Percentiles rank a stretch among this genome's conserved stretches.
Evolutionary conservation across 2,329 filamentous ascomycete genomes (phyloP).

Genomic region (Mycosphaerella arachidis): DNA sequence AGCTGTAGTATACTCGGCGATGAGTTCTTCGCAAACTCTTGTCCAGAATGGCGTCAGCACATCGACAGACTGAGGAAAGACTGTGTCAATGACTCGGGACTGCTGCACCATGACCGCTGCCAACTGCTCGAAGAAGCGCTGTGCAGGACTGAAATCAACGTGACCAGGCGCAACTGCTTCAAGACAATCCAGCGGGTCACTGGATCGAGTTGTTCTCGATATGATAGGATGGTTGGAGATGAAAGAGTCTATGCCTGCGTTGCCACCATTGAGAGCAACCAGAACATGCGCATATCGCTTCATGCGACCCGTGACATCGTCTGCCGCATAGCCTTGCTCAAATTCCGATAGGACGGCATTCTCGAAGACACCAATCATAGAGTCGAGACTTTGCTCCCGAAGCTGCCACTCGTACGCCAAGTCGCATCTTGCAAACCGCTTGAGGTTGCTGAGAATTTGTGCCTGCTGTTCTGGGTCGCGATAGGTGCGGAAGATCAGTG

Average conservation of each 20-base stretch:
- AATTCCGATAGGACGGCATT: conserved; percentile 88
- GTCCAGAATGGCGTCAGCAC: conserved; percentile 77
- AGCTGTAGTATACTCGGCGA: conserved; percentile 79
- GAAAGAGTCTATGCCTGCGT: conserved; percentile 75
- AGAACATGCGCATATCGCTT: conserved; percentile 82
- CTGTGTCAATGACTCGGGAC: conserved; percentile 69
- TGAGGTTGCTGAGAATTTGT: conserved; percentile 77
- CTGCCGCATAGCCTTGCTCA: conserved; percentile 81
- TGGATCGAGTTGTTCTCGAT: conserved; percentile 64
- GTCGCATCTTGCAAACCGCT: conserved; percentile 74
- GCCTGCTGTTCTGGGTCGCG: conserved; percentile 86
- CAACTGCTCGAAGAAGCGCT: conserved; percentile 72
- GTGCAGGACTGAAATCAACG: conserved; percentile 74
- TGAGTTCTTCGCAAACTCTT: conserved; percentile 73
- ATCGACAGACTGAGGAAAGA: conserved; percentile 67
- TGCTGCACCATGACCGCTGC: conserved; percentile 78
- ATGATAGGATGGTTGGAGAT: conserved; percentile 81
- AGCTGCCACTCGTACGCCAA: conserved; percentile 68
- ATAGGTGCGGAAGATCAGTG: conserved; percentile 80
- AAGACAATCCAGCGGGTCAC: conserved; percentile 76
- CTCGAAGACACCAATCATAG: conserved; percentile 80
- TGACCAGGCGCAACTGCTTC: conserved; percentile 61
- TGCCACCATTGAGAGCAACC: conserved; percentile 73
- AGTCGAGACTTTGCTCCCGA: conserved; percentile 66
- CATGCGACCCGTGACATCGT: conserved; percentile 87